Conservation (phyloP, 106 monocot species). For the Iris macrosiphon region DNA sequence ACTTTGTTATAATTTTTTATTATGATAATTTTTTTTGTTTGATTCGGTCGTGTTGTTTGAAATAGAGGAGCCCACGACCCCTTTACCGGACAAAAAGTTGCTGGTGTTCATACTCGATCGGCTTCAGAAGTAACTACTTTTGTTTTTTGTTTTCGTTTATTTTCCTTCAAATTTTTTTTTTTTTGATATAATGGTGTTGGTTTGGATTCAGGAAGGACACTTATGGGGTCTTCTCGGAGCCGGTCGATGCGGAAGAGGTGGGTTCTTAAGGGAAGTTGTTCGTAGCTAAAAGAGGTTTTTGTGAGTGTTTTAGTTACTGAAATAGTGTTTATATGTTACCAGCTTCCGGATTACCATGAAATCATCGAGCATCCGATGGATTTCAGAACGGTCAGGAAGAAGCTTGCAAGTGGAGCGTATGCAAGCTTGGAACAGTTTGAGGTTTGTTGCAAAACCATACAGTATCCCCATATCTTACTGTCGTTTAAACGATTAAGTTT, state of each 20-base stretch:
- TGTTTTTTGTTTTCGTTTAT: constrained; percentile 4
- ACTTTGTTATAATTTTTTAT: background rate
- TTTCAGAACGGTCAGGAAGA: constrained; percentile 54
- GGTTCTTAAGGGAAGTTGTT: background rate
- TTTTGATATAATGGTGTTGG: background rate
- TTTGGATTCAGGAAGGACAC: constrained; percentile 76
- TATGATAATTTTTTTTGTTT: constrained; percentile 7
- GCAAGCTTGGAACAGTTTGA: constrained; percentile 64
- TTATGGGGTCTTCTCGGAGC: constrained; percentile 82
- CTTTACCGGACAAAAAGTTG: constrained; percentile 93
- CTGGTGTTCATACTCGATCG: constrained; percentile 89
- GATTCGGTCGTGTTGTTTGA: constrained; percentile 4
- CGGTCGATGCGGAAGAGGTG: constrained; percentile 85
- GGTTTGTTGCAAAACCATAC: constrained; percentile 40
- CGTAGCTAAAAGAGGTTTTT: background rate
- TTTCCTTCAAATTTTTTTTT: constrained; percentile 2
- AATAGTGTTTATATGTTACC: constrained; percentile 2
- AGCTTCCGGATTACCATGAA: constrained; percentile 77
- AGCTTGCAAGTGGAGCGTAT: constrained; percentile 36
- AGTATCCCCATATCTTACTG: too few relatives aligned
- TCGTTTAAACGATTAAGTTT: too few relatives aligned
- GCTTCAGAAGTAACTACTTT: constrained; percentile 79
- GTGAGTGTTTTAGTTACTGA: background rate
- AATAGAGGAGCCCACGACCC: constrained; percentile 45
- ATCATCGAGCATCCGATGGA: constrained; percentile 71